A percentile compares a stretch with the other conserved stretches of the same genome.
These are phyloP conservation scores for Metschnikowia continentalis DNA, from an alignment of 805 yeast species.

Conservation along the genomic window DNA sequence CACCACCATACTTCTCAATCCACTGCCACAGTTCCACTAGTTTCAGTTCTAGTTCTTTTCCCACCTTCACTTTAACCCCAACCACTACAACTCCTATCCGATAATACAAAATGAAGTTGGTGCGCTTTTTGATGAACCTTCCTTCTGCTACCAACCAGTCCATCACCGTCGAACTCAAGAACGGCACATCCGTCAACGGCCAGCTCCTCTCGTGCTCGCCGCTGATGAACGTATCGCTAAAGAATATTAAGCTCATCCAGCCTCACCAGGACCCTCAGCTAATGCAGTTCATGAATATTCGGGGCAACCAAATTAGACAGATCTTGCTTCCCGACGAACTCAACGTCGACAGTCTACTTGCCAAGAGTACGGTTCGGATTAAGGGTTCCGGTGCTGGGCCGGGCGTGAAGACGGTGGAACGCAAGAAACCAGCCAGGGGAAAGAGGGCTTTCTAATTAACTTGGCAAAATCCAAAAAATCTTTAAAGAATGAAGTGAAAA, in stretches of 20 bases:
- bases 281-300: conserved; percentile 73
- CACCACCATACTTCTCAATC: no score
- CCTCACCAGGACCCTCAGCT: conserved; percentile 64
- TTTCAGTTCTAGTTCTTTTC: no score
- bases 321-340: conserved; percentile 81
- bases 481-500: no score
- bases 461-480: no score
- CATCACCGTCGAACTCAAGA: conserved; percentile 85
- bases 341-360: conserved; percentile 61
- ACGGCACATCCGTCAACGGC: conserved; percentile 85
- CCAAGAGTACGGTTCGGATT: conserved; percentile 44
- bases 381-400: conserved; percentile 46
- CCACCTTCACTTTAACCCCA: no score
- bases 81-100: background rate
- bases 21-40: no score
- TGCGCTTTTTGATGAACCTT: conserved; percentile 77
- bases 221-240: conserved; percentile 80
- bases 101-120: conserved; percentile 52
- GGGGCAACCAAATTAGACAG: conserved; percentile 87
- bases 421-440: conserved; percentile 16
- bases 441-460: conserved; percentile 12
- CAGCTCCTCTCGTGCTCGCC: conserved; percentile 83
- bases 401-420: conserved; percentile 17
- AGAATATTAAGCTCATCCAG: conserved; percentile 75
- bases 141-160: conserved; percentile 63